Base-by-base conservation (phyloP, 176 grass and related monocot species). In the Oryza meyeriana region DNA sequence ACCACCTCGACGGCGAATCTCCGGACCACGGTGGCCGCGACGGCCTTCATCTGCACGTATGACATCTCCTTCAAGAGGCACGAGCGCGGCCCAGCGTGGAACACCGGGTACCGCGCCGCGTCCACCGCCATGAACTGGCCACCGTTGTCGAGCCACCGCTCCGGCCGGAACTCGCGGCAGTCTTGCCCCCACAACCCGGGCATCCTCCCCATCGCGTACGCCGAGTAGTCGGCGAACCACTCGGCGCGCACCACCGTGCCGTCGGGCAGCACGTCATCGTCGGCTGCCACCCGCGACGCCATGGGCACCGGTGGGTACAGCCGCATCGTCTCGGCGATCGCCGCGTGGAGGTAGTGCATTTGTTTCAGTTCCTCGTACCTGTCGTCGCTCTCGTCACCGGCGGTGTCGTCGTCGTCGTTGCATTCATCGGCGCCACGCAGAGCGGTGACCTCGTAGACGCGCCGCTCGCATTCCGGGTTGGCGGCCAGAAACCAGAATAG, bases 41-140 rank as follows among this genome's bases (percentile, higher is more conserved):
- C 88, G 8, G 86, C 61, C 88, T 96, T 93, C 94, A 96, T 96
- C 86, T 96, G 90, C 70, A 87, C 48, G 65, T 93, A 96, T 12
- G 88, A 88, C 93, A 93, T 93, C 66, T 93, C 90, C 83, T 87
- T 92, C 10, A 90, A 90, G 26, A 88, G 70, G 68, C 93, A 95
- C 58, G 61, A 68, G 61, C 93, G 81, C 28, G 90, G 90, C 4
- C 90, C 93, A 0, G 87, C 82, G 74, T 95, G 90, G 76, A 95
- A 95, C 75, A 79, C 90, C 52, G 89, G 78, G 28, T 80, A 95
- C 52, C 80, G 73, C 61, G 76, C 79, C 3, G 84, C 71, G 76
- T 90, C 90, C 18, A 74, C 85, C 4, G 63, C 28, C 52, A 41
- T 74, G 64, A 87, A 92, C 73, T 85, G 66, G 33, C 85, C 88